phyloP scores from a whole-genome alignment of 306 rosid genomes.

The Spatholobus suberectus region DNA sequence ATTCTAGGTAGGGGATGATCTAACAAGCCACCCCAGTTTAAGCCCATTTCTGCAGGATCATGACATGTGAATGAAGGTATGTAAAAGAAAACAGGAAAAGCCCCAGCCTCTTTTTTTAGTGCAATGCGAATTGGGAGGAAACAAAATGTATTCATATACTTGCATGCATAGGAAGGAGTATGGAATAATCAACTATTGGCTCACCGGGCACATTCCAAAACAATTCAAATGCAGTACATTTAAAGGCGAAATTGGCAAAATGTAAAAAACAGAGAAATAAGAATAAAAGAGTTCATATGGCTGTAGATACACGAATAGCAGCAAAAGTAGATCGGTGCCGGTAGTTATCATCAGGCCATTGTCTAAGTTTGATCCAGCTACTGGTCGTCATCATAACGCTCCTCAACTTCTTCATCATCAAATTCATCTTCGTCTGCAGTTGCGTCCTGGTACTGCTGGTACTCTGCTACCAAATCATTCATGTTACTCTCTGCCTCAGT shows the following conservation, averaged over 20 bases:
- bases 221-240: slow-evolving; percentile 28
- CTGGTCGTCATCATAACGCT: slow-evolving; percentile 42
- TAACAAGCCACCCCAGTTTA: no score
- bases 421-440: slow-evolving; percentile 78
- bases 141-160: slow-evolving; percentile 24
- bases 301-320: slow-evolving; percentile 39
- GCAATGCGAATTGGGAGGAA: slow-evolving; percentile 4
- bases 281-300: slow-evolving; percentile 25
- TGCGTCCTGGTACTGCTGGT: slow-evolving; percentile 96
- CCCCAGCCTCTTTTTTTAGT: background rate
- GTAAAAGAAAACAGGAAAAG: background rate
- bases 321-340: background rate
- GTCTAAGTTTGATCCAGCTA: slow-evolving; percentile 11
- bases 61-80: background rate
- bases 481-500: slow-evolving; percentile 95
- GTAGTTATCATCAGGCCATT: slow-evolving; percentile 14
- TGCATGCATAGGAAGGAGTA: slow-evolving; percentile 26
- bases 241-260: slow-evolving; percentile 39
- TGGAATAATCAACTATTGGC: slow-evolving; percentile 40
- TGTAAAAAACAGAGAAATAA: slow-evolving; percentile 30
- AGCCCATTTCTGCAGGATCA: no score
- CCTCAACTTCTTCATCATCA: slow-evolving; percentile 65
- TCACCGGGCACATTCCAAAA: slow-evolving; percentile 39
- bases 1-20: no score
- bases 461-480: slow-evolving; percentile 94